Conservation (phyloP, 352 stramenopile genomes). For the Pythium phragmiticola region DNA sequence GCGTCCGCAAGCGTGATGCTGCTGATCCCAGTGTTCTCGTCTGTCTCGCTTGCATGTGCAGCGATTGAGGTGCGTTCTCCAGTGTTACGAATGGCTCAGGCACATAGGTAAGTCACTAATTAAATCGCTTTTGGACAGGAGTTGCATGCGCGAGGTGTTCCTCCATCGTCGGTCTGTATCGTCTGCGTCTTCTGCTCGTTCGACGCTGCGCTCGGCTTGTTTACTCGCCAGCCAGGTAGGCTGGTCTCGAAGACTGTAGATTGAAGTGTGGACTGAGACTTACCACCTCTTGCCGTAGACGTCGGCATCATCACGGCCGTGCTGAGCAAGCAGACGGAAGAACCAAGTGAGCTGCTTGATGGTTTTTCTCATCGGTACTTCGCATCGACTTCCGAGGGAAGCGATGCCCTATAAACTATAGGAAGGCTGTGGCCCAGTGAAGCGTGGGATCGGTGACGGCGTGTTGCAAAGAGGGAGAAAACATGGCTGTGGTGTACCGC, state of each 20-base stretch:
- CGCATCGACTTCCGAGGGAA: neutral
- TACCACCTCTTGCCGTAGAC: conserved; percentile 1
- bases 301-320: conserved; percentile 21
- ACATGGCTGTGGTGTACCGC: too few relatives aligned
- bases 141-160: conserved; percentile 11
- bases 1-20: conserved; percentile 11
- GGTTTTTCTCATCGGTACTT: conserved; percentile 14
- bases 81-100: neutral
- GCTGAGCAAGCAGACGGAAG: conserved; percentile 1
- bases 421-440: neutral
- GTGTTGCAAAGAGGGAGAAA: too few relatives aligned
- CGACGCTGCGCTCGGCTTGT: conserved; percentile 4
- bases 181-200: conserved; percentile 19
- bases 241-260: neutral
- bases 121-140: conserved; percentile 1
- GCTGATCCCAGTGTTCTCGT: conserved; percentile 6
- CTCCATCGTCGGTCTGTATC: conserved; percentile 10
- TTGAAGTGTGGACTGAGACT: neutral
- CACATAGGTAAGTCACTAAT: neutral
- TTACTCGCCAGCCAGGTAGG: conserved; percentile 14
- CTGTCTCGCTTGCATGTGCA: conserved; percentile 5
- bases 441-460: too few relatives aligned
- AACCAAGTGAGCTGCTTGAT: neutral
- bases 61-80: conserved; percentile 19
- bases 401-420: neutral